Conservation (phyloP, 2,329 filamentous ascomycete species). For the Alternaria atra region DNA sequence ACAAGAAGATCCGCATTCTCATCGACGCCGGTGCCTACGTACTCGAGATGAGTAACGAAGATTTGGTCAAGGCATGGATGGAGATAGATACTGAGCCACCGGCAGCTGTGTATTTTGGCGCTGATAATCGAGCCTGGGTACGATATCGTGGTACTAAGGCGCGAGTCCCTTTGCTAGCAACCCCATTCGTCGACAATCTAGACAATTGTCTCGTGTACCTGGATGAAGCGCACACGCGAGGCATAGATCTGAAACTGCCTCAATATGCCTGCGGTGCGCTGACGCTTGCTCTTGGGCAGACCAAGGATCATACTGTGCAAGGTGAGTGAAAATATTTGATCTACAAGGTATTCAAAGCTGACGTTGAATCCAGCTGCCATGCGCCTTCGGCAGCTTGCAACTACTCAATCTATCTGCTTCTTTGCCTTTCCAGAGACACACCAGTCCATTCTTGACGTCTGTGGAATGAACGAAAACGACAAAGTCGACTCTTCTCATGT, state of each 20-base stretch:
- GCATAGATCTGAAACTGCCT: slow-evolving; percentile 73
- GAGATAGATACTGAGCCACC: slow-evolving; percentile 43
- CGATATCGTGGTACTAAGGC: slow-evolving; percentile 58
- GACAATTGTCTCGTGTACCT: slow-evolving; percentile 72
- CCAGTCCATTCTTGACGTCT: slow-evolving; percentile 65
- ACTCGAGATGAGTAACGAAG: slow-evolving; percentile 63
- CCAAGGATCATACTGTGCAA: slow-evolving; percentile 75
- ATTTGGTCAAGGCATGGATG: slow-evolving; percentile 63
- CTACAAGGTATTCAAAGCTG: slow-evolving; percentile 5
- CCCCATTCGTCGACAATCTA: slow-evolving; percentile 65
- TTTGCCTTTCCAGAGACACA: slow-evolving; percentile 67
- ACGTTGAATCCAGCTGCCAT: slow-evolving; percentile 63
- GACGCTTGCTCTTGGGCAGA: slow-evolving; percentile 70
- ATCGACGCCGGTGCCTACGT: slow-evolving; percentile 77
- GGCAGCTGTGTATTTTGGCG: slow-evolving; percentile 63
- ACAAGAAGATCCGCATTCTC: slow-evolving; percentile 62
- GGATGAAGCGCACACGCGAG: slow-evolving; percentile 75
- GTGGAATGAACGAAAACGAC: no score
- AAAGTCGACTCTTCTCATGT: no score
- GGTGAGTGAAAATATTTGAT: slow-evolving; percentile 49
- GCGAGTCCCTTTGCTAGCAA: slow-evolving; percentile 62
- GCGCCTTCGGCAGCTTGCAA: slow-evolving; percentile 65
- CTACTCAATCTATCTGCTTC: slow-evolving; percentile 62
- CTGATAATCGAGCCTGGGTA: slow-evolving; percentile 64
- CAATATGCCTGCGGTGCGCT: slow-evolving; percentile 68